Evolutionary conservation across 1,139 yeast genomes (phyloP).

Genomic region (Yamadazyma friedrichii): DNA sequence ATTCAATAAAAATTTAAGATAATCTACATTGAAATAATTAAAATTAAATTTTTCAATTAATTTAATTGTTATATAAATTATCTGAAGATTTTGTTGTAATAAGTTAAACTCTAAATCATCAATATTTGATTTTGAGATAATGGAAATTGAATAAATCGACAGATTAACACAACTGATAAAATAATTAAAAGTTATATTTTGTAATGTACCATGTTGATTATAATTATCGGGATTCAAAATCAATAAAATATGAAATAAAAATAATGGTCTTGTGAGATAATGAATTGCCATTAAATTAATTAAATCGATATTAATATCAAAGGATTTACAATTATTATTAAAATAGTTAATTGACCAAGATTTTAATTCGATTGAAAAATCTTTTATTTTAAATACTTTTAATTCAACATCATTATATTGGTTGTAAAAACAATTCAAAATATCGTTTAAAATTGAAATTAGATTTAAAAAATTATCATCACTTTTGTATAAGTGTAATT

Average conservation of each 20-base stretch:
- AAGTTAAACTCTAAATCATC: background rate
- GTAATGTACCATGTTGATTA: background rate
- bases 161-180: slow-evolving; percentile 9
- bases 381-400: slow-evolving; percentile 32
- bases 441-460: slow-evolving; percentile 11
- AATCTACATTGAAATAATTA: slow-evolving; percentile 6
- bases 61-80: slow-evolving; percentile 6
- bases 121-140: background rate
- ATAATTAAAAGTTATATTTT: slow-evolving; percentile 2
- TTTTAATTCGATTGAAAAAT: slow-evolving; percentile 39
- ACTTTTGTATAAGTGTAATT: background rate
- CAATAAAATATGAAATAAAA: slow-evolving; percentile 25
- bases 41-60: slow-evolving; percentile 6
- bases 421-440: slow-evolving; percentile 25
- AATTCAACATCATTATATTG: slow-evolving; percentile 10
- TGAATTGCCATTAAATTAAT: slow-evolving; percentile 41
- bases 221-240: slow-evolving; percentile 4
- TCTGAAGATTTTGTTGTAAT: slow-evolving; percentile 7
- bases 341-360: slow-evolving; percentile 36
- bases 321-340: background rate
- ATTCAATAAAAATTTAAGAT: slow-evolving; percentile 4
- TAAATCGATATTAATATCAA: slow-evolving; percentile 23
- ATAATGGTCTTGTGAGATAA: slow-evolving; percentile 46
- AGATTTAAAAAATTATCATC: slow-evolving; percentile 3
- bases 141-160: slow-evolving; percentile 8